Evolutionary conservation across 2,329 filamentous ascomycete species (phyloP).

Genomic region (Ceratocystis ficicola): DNA sequence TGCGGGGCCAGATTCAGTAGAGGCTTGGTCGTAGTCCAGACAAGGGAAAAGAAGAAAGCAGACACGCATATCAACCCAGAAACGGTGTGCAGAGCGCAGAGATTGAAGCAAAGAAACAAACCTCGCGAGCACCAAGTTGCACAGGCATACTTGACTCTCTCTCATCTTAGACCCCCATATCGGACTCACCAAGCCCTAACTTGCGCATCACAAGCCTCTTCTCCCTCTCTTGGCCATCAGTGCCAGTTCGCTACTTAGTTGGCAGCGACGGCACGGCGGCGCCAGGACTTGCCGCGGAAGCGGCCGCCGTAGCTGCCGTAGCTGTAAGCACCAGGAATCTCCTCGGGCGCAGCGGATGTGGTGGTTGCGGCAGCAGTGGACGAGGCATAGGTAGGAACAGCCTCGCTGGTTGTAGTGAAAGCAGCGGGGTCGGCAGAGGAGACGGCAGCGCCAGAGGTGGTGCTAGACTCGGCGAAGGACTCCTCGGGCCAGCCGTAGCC

Average conservation of each 20-base stretch:
- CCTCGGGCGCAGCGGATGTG: slow-evolving; percentile 7
- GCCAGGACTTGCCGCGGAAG: slow-evolving; percentile 18
- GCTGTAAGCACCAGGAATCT: slow-evolving; percentile 20
- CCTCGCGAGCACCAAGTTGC: too few relatives aligned
- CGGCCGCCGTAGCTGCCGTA: slow-evolving; percentile 12
- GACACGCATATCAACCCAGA: too few relatives aligned
- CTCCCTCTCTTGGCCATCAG: neutral
- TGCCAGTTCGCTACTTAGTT: slow-evolving; percentile 10
- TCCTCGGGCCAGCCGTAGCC: slow-evolving; percentile 10
- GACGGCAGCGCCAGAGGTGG: neutral
- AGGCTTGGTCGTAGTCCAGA: neutral
- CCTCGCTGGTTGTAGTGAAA: neutral
- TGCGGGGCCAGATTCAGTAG: neutral
- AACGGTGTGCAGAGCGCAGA: neutral
- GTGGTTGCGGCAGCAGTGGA: slow-evolving; percentile 2
- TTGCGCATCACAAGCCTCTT: neutral
- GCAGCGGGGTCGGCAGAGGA: slow-evolving; percentile 18
- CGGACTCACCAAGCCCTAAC: neutral
- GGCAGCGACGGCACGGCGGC: slow-evolving; percentile 13
- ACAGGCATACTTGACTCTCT: too few relatives aligned
- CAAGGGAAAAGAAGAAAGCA: neutral
- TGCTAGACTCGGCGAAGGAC: neutral
- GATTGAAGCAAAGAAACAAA: neutral
- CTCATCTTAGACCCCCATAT: too few relatives aligned
- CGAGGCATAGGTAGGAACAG: neutral